Evolutionary conservation across 2,329 filamentous ascomycete species (phyloP), one percentile per base, ranked within the genome.

Genomic region (Xylariales sp.): DNA sequence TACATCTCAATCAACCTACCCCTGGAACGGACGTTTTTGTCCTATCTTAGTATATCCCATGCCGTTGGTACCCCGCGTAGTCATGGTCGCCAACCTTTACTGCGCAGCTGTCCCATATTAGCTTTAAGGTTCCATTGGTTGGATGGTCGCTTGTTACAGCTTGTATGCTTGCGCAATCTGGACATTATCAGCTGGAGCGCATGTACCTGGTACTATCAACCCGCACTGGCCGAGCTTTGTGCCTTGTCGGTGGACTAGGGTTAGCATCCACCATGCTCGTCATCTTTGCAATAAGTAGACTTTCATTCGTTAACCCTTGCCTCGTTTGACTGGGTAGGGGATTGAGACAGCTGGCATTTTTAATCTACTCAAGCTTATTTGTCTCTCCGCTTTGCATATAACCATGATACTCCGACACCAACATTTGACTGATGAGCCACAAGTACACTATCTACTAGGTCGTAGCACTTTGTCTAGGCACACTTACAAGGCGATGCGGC

Each of bases 21-120:
- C 27, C 74, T 88, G 41, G 84, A 89, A 61, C 71, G 84, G 43
- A 89, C 84, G 14, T 89, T 83, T 55, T 74, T 89, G 14, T 82
- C 74, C 21, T 88, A 88, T 58, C 70, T 88, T 21, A 76, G 84
- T 15, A 88, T 84, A 2, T 86, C 82, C 0, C 62, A 85, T 27
- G n/a, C 71, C 76, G n/a, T 68, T 88, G 28, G 80, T 82, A 11
- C 82, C 86, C 63, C 65, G 80, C 15, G 82, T 83, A 14, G 76
- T 84, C 3, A 52, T 78, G 3, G 72, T 84, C 20, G 78, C 82
- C 0, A 84, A 88, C 54, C 71, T 88, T 86, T 51, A 70, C 74
- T 15, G 68, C 78, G 21, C 56, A 68, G 19, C 54, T 66, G 7
- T 53, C 62, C 12, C 60, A 64, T 9, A 42, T 49, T 4, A 47